A percentile compares a stretch with the other conserved stretches of the same genome.
These are phyloP conservation scores for Pulicaria dysenterica DNA, from an alignment of 129 eudicot genomes.

Conservation along the genomic window DNA sequence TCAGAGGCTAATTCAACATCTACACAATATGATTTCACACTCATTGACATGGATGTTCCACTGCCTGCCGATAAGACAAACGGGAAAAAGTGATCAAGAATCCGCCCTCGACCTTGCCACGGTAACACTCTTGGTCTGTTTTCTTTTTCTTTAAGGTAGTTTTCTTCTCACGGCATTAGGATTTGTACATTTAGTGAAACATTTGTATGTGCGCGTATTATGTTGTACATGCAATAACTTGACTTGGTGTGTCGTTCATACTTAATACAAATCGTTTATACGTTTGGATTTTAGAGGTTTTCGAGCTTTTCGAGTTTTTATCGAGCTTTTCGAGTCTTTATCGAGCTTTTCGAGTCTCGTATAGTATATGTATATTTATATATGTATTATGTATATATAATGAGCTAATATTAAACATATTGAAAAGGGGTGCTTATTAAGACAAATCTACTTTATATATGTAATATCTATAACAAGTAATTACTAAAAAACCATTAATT, in stretches of 20 bases:
- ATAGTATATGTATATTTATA: too few species aligned
- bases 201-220: slow-evolving; percentile 15
- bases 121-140: neutral
- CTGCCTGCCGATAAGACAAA: slow-evolving; percentile 53
- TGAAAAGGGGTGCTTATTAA: too few species aligned
- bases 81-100: slow-evolving; percentile 44
- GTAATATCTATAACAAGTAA: too few species aligned
- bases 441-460: too few species aligned
- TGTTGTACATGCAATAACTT: slow-evolving; percentile 30
- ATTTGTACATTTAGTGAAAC: slow-evolving; percentile 46
- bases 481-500: too few species aligned
- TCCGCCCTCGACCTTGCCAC: neutral
- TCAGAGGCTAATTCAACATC: slow-evolving; percentile 44
- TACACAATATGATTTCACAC: slow-evolving; percentile 65
- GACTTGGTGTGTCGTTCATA: slow-evolving; percentile 6
- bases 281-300: slow-evolving; percentile 15
- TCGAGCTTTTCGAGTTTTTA: too few species aligned
- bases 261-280: neutral
- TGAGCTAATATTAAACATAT: too few species aligned
- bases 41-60: slow-evolving; percentile 75
- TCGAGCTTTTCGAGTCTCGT: too few species aligned
- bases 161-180: slow-evolving; percentile 25
- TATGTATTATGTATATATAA: too few species aligned
- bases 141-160: slow-evolving; percentile 1
- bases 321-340: too few species aligned